Percentiles rank a stretch among this genome's conserved stretches.
These are phyloP conservation scores for Emmonsiellopsis sp. DNA, from an alignment of 2,329 filamentous ascomycete species.

Conservation along the genomic window DNA sequence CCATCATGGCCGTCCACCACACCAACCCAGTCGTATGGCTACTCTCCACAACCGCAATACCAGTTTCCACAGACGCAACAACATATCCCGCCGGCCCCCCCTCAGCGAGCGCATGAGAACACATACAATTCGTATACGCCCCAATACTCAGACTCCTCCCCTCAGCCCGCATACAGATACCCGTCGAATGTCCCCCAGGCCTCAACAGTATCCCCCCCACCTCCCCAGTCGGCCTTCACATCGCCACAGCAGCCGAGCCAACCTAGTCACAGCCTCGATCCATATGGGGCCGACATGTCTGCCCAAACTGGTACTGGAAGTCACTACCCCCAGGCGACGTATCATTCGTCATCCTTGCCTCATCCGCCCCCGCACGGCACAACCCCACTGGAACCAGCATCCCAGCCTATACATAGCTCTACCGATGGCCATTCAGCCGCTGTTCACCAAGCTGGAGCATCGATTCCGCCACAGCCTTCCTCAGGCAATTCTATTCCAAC, in stretches of 20 bases:
- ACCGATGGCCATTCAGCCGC: conserved; percentile 16
- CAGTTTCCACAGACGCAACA: conserved; percentile 5
- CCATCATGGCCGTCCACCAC: conserved; percentile 24
- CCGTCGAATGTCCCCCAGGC: conserved; percentile 14
- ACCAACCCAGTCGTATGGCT: conserved; percentile 24
- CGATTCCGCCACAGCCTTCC: conserved; percentile 13
- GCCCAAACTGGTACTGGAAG: not conserved
- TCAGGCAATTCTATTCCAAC: conserved; percentile 32
- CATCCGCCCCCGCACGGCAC: conserved; percentile 6
- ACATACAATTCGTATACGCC: conserved; percentile 27
- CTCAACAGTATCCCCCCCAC: conserved; percentile 16
- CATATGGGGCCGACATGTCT: not conserved
- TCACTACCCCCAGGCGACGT: not conserved
- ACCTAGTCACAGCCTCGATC: conserved; percentile 10
- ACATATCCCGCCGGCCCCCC: conserved; percentile 22
- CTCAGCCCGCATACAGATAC: conserved; percentile 20
- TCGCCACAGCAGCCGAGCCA: conserved; percentile 9
- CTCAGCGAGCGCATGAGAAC: conserved; percentile 24
- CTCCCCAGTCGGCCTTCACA: not conserved
- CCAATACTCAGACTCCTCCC: conserved; percentile 16
- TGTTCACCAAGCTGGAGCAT: conserved; percentile 17
- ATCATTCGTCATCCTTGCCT: not conserved
- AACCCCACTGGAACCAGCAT: not conserved
- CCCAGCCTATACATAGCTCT: conserved; percentile 14
- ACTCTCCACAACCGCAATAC: conserved; percentile 19